Evolutionary conservation across 768 basidiomycete genomes (phyloP).

Genomic region (Boletus rex-veris): DNA sequence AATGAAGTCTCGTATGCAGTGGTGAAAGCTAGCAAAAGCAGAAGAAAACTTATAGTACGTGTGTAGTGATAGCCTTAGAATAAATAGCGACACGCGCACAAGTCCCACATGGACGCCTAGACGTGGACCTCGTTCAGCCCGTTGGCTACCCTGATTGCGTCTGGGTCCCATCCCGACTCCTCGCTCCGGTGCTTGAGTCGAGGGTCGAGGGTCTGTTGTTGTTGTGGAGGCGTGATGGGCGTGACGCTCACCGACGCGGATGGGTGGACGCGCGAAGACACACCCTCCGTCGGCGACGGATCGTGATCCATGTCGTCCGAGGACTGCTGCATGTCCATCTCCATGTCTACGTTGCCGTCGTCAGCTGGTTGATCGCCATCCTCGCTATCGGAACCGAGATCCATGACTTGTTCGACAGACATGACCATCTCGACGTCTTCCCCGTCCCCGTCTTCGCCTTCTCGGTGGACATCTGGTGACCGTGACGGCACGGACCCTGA

Average conservation of each 20-base stretch:
- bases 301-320: constrained; percentile 26
- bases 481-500: constrained; percentile 11
- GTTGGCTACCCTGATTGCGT: constrained; percentile 13
- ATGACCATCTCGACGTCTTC: constrained; percentile 33
- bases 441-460: constrained; percentile 12
- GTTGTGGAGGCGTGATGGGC: constrained; percentile 30
- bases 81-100: constrained; percentile 4
- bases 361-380: constrained; percentile 14
- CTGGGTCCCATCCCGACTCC: constrained; percentile 27
- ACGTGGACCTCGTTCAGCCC: constrained; percentile 18
- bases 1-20: not conserved
- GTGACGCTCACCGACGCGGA: constrained; percentile 29
- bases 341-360: constrained; percentile 17
- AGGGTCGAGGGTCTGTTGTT: constrained; percentile 23
- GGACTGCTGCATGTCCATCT: constrained; percentile 24
- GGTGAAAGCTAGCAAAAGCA: not conserved
- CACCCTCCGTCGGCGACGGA: constrained; percentile 34
- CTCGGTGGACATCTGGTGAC: constrained; percentile 9
- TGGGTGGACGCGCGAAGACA: constrained; percentile 25
- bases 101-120: not conserved
- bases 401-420: constrained; percentile 46
- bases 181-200: constrained; percentile 30
- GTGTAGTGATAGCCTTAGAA: constrained; percentile 19
- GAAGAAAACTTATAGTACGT: not conserved
- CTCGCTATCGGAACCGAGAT: constrained; percentile 38